phyloP scores from a whole-genome alignment of 2,329 filamentous ascomycete genomes.

The Penicillium italicum region DNA sequence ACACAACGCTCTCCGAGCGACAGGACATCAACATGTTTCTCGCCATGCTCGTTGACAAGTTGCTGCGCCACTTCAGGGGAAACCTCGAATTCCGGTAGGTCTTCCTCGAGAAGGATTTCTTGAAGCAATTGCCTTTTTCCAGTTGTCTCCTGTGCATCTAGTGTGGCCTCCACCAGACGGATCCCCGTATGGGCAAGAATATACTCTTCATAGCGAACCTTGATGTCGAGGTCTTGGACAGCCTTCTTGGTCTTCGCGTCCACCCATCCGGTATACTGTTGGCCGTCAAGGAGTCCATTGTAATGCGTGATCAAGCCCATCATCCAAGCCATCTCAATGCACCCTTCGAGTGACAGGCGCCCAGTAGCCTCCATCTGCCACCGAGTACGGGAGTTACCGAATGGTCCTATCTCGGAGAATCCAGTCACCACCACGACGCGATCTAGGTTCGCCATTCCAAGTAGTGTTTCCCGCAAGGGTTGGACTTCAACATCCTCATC shows the following conservation, averaged over 20 bases:
- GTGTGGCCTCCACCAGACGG: constrained; percentile 73
- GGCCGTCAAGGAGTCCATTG: constrained; percentile 89
- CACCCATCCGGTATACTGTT: constrained; percentile 92
- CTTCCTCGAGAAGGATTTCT: constrained; percentile 78
- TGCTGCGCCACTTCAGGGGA: too few species aligned
- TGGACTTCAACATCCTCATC: not conserved
- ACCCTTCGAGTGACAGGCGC: constrained; percentile 92
- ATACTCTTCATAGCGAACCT: constrained; percentile 91
- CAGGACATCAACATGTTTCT: too few species aligned
- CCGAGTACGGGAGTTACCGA: constrained; percentile 93
- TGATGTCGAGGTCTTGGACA: constrained; percentile 95
- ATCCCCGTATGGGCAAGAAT: constrained; percentile 96
- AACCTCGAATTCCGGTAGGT: too few species aligned
- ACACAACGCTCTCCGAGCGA: too few species aligned
- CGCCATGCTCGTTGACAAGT: constrained; percentile 35
- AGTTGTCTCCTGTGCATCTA: constrained; percentile 66
- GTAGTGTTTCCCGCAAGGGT: not conserved
- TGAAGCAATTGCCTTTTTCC: constrained; percentile 85
- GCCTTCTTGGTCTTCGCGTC: constrained; percentile 89
- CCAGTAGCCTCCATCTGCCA: constrained; percentile 99
- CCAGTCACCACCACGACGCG: constrained; percentile 97
- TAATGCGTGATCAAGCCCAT: constrained; percentile 99
- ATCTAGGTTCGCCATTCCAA: constrained; percentile 84
- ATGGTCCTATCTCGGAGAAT: constrained; percentile 76
- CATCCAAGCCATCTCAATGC: constrained; percentile 98